These are phyloP conservation scores for Escovopsis sp. DNA, from an alignment of 2,329 filamentous ascomycete species.

Conservation along the genomic window DNA sequence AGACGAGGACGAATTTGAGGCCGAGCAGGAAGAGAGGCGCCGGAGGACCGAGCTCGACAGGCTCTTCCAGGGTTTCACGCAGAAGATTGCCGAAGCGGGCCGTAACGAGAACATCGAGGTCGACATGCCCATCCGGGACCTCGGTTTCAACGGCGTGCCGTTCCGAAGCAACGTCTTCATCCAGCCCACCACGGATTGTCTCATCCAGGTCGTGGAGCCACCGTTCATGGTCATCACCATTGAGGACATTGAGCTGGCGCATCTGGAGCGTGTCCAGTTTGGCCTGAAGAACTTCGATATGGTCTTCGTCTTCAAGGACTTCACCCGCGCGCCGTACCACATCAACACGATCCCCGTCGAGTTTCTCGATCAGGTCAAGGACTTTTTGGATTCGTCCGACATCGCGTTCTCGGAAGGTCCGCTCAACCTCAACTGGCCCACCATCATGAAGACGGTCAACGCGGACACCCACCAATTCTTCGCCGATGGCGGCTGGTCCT, in stretches of 20 bases:
- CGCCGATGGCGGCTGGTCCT: constrained; percentile 85
- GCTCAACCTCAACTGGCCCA: constrained; percentile 95
- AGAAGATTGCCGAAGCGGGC: constrained; percentile 93
- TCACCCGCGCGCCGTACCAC: constrained; percentile 75
- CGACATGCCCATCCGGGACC: constrained; percentile 90
- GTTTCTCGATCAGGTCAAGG: constrained; percentile 85
- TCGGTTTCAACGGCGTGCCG: constrained; percentile 93
- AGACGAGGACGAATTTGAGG: constrained; percentile 97
- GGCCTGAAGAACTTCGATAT: constrained; percentile 98
- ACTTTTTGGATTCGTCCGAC: constrained; percentile 92
- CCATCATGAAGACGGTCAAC: constrained; percentile 98
- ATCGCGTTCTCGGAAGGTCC: constrained; percentile 90
- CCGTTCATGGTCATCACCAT: constrained; percentile 94
- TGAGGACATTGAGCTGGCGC: constrained; percentile 89
- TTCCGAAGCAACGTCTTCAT: constrained; percentile 92
- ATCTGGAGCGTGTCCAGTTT: constrained; percentile 90
- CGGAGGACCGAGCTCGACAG: constrained; percentile 85
- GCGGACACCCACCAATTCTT: constrained; percentile 93
- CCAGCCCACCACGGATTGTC: constrained; percentile 89
- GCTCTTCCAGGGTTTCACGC: constrained; percentile 88
- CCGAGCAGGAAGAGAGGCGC: constrained; percentile 90
- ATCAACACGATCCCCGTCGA: constrained; percentile 98
- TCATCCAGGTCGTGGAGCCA: constrained; percentile 92
- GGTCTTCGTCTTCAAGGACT: constrained; percentile 97
- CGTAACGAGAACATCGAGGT: constrained; percentile 84